Base-by-base conservation (phyloP, 768 basidiomycete genomes). In the Lactarius hengduanensis region DNA sequence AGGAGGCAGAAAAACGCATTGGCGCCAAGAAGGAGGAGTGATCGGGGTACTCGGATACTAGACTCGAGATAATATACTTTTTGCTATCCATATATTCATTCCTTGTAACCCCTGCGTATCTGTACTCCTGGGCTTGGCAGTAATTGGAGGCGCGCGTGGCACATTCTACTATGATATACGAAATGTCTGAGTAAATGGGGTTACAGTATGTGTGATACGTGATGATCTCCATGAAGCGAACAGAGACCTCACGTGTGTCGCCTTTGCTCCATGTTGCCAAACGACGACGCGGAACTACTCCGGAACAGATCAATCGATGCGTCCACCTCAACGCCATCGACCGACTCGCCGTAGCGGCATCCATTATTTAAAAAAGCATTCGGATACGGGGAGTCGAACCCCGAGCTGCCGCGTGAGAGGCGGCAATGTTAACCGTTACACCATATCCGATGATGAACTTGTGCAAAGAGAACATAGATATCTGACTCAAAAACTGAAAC, bases 1-100 rank as follows among this genome's bases (percentile, higher is more conserved):
- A 91, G 59, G 91, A 92, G 73, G 94, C 94, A 26, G 94, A 96
- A 79, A 96, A 95, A 79, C 86, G 87, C 67, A 80, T 88, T 53
- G 89, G 83, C 26, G 80, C 83, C 76, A 92, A 92, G 81, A 93
- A 96, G 78, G 91, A 94, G 38, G 70, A 70, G 47, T 70, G 34
- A 56, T 26, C 20, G 47, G 54, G 26, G 47, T 50, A 22, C 47
- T 20, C 11, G 50, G 50, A 26, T 53, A 13, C 34, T 57, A 41
- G 60, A 65, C 43, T 26, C 36, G 47, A 62, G 59, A 66, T 66
- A 53, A 58, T 66, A 66, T 62, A 58, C 32, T 50, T 22, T 26
- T 53, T 43, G 56, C 57, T 66, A 58, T 57, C 36, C 47, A 54
- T 66, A 62, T 66, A 62, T 34, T 50, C 36, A 22, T 62, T 57